Evolutionary conservation across 768 basidiomycete species (phyloP), one percentile per base, ranked within the genome.

Genomic region (Amanita molliuscula): DNA sequence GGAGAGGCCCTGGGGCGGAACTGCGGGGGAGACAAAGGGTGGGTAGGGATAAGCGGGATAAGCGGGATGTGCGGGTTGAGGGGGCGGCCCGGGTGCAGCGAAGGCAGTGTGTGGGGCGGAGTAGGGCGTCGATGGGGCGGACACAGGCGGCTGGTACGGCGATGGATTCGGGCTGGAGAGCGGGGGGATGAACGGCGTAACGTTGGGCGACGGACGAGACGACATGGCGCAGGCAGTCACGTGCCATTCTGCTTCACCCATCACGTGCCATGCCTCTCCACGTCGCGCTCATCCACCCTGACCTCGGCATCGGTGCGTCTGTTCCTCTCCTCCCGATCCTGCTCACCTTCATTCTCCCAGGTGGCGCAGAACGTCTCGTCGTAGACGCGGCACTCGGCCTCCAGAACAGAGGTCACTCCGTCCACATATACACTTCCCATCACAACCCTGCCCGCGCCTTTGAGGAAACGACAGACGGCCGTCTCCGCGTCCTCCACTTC

Each of bases 331-430:
- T 48, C 36, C 51, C 26, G 51, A 40, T 38, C 49, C 16, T 45
- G 13, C 46, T 37, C 53, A 59, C 47, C 54, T 50, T n/a, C 7
- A 37, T 53, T 37, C 28, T 28, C 54, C 21, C 59, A 97, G 94
- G 95, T 56, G 95, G 95, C 16, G 95, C 95, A 2, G 95, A 99
- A 66, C 77, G 95, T 21, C 77, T 97, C 5, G 84, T 98, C 4
- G 94, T 97, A 18, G 95, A 99, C 63, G 91, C 94, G 21, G 93
- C 95, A 2, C 73, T 95, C 0, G 88, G 92, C 6, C 69, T 99
- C 10, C 88, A 97, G 63, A 68, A 75, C 7, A 73, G 82, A 4
- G 95, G 94, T 0, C 93, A 98, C 60, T 67, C 73, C 0, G 86
- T 99, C 15, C 81, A 87, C 57, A 79, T 98, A 20, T 96, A 92